Conservation (phyloP, 352 stramenopile genomes). For the Phytophthora kernoviae region DNA sequence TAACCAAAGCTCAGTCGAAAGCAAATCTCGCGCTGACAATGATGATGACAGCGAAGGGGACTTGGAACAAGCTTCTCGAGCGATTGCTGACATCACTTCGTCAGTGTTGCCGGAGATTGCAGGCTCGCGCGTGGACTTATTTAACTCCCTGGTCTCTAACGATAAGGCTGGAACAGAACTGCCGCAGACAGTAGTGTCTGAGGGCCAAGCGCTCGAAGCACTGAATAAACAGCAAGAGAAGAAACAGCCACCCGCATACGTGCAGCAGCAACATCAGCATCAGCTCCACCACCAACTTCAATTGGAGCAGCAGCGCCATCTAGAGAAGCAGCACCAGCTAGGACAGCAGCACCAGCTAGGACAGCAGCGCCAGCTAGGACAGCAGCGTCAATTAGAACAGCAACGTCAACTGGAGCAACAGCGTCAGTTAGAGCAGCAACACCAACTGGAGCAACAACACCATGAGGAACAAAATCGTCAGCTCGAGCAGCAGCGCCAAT, state of each 20-base stretch:
- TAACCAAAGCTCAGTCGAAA: constrained; percentile 25
- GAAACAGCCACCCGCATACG: constrained; percentile 13
- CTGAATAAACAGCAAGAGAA: constrained; percentile 43
- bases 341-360: constrained; percentile 23
- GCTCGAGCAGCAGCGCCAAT: constrained; percentile 36
- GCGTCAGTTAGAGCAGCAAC: constrained; percentile 21
- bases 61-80: constrained; percentile 37
- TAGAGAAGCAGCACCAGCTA: constrained; percentile 20
- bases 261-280: constrained; percentile 4
- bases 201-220: constrained; percentile 42
- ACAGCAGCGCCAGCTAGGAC: constrained; percentile 38
- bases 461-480: constrained; percentile 30
- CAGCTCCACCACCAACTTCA: constrained; percentile 2
- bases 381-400: constrained; percentile 18
- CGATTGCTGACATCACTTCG: constrained; percentile 46
- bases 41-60: constrained; percentile 41
- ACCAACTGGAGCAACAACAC: constrained; percentile 32
- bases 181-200: constrained; percentile 6
- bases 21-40: constrained; percentile 25
- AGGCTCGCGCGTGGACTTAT: constrained; percentile 21
- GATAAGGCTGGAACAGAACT: constrained; percentile 11
- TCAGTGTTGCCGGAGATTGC: constrained; percentile 36
- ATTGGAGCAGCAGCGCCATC: constrained; percentile 19
- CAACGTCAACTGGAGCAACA: constrained; percentile 29
- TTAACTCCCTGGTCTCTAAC: constrained; percentile 18